phyloP scores from a whole-genome alignment of 2,329 filamentous ascomycete species.

The Colletotrichum tabaci region DNA sequence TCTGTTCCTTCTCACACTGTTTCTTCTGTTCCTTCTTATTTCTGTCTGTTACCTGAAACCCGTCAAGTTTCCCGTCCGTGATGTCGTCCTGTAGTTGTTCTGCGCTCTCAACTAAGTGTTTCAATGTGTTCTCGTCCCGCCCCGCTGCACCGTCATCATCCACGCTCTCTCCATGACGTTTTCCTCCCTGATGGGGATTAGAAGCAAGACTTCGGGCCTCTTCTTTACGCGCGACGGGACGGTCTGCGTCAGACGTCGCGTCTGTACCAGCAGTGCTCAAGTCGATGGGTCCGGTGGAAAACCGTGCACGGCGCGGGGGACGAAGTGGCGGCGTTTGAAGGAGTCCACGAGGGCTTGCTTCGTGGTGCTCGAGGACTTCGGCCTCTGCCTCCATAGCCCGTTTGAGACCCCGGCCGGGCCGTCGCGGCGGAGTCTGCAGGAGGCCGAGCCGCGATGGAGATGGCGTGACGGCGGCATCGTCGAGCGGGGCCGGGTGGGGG shows the following conservation, averaged over 20 bases:
- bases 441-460: neutral
- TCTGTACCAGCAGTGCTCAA: neutral
- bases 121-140: no score
- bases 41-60: no score
- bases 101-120: no score
- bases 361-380: neutral
- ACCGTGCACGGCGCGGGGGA: neutral
- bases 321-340: neutral
- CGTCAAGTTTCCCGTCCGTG: no score
- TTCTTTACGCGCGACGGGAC: neutral
- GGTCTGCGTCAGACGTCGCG: neutral
- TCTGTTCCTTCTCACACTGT: no score
- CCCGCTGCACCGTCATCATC: no score
- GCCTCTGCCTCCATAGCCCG: neutral
- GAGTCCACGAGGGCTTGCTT: neutral
- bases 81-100: no score
- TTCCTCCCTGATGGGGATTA: neutral
- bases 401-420: neutral
- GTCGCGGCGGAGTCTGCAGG: conserved; percentile 1
- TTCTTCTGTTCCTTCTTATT: no score
- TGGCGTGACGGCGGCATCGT: neutral
- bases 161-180: neutral
- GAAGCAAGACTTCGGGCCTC: neutral
- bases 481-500: neutral
- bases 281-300: neutral